phyloP scores from a whole-genome alignment of 768 basidiomycete genomes.

The Termitomyces sp. region DNA sequence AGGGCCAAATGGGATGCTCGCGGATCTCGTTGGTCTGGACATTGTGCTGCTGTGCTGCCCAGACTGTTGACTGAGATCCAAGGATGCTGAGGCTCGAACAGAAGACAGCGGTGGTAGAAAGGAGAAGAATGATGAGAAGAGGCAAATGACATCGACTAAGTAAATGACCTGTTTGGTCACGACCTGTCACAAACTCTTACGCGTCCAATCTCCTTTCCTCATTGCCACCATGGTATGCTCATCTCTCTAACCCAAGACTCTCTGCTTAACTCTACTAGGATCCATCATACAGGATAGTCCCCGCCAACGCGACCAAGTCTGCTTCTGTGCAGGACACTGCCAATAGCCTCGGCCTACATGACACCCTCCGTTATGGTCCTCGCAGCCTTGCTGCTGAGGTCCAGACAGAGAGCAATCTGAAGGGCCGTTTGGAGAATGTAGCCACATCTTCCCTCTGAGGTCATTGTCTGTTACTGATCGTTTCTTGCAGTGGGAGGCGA shows the following conservation, averaged over 20 bases:
- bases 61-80: neutral
- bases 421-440: slow-evolving; percentile 76
- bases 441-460: slow-evolving; percentile 18
- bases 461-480: neutral
- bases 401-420: slow-evolving; percentile 56
- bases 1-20: slow-evolving; percentile 64
- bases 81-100: neutral
- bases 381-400: slow-evolving; percentile 77
- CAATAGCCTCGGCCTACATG: slow-evolving; percentile 81
- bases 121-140: slow-evolving; percentile 10
- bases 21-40: slow-evolving; percentile 56
- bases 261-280: slow-evolving; percentile 24
- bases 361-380: slow-evolving; percentile 82
- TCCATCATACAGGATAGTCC: slow-evolving; percentile 62
- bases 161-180: slow-evolving; percentile 13
- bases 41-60: slow-evolving; percentile 21
- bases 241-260: neutral
- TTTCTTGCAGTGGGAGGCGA: slow-evolving; percentile 79
- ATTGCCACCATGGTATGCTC: slow-evolving; percentile 24
- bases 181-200: slow-evolving; percentile 19
- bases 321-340: slow-evolving; percentile 67
- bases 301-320: slow-evolving; percentile 47
- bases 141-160: slow-evolving; percentile 8
- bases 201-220: slow-evolving; percentile 17
- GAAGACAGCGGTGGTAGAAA: neutral